phyloP scores from a whole-genome alignment of 805 yeast species.

The Starmerella floris region DNA sequence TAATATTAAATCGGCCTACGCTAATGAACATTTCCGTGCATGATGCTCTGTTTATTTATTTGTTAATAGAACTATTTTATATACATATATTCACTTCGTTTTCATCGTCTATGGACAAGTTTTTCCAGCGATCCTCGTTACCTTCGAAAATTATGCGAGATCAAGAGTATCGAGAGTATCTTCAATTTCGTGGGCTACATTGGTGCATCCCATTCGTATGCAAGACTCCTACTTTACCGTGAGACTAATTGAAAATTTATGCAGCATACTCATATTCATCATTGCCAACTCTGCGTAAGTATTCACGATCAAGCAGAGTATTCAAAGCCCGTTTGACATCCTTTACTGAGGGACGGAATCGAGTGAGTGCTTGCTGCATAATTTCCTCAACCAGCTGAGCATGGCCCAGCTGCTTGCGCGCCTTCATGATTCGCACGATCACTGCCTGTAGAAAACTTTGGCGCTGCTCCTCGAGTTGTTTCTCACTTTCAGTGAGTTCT shows the following conservation, averaged over 20 bases:
- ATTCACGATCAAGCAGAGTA: conserved; percentile 71
- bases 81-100: not conserved
- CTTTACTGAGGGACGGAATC: conserved; percentile 75
- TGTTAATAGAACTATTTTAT: too few relatives aligned
- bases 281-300: conserved; percentile 61
- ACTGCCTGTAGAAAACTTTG: conserved; percentile 79
- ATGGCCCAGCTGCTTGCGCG: conserved; percentile 68
- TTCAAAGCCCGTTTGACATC: conserved; percentile 83
- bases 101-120: not conserved
- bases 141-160: too few relatives aligned
- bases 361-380: conserved; percentile 63
- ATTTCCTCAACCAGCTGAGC: conserved; percentile 76
- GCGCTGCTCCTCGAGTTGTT: conserved; percentile 76
- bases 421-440: conserved; percentile 93
- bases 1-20: too few relatives aligned
- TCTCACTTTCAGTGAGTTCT: conserved; percentile 60
- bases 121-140: too few relatives aligned
- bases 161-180: too few relatives aligned
- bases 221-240: too few relatives aligned
- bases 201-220: too few relatives aligned
- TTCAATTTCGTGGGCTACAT: too few relatives aligned
- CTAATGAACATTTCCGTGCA: too few relatives aligned
- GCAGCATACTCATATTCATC: conserved; percentile 79
- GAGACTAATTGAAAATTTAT: not conserved
- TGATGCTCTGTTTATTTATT: conserved; percentile 1